These are phyloP conservation scores for Flaveria robusta DNA, from an alignment of 129 eudicot genomes.

Conservation along the genomic window DNA sequence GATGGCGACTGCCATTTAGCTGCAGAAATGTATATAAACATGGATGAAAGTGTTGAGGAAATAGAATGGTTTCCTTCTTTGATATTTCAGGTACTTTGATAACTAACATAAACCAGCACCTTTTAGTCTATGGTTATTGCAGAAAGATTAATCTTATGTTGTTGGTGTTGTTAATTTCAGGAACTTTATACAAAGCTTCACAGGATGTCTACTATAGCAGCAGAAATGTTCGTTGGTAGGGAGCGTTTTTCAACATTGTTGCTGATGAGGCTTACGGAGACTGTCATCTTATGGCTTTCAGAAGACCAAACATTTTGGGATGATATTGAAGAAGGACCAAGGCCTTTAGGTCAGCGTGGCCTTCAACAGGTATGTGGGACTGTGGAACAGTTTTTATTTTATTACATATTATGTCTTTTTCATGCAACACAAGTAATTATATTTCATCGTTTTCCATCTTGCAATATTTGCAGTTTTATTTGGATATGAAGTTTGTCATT, in stretches of 20 bases:
- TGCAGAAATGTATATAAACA: conserved; percentile 84
- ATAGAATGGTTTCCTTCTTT: conserved; percentile 93
- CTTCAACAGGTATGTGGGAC: conserved; percentile 73
- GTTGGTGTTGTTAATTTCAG: conserved; percentile 45
- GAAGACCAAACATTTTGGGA: conserved; percentile 98
- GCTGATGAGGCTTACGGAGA: conserved; percentile 92
- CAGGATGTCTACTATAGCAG: conserved; percentile 86
- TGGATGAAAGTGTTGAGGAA: conserved; percentile 83
- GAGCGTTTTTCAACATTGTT: conserved; percentile 92
- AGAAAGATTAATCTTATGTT: conserved; percentile 11
- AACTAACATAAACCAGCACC: not conserved
- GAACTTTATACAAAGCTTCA: conserved; percentile 81
- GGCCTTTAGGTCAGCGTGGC: conserved; percentile 82
- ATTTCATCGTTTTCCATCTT: conserved; percentile 9
- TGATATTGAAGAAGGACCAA: conserved; percentile 90
- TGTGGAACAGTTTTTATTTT: not conserved
- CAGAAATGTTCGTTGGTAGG: conserved; percentile 95
- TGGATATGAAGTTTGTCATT: conserved; percentile 95
- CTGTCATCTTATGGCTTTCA: conserved; percentile 91
- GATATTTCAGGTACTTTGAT: conserved; percentile 74
- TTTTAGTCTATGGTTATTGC: conserved; percentile 2
- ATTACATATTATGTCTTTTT: not conserved
- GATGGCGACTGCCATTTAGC: conserved; percentile 87
- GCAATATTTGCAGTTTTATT: conserved; percentile 67
- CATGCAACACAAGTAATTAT: not conserved